Conservation (phyloP, 2,329 filamentous ascomycete genomes). For the Microcyclosporella mali region DNA sequence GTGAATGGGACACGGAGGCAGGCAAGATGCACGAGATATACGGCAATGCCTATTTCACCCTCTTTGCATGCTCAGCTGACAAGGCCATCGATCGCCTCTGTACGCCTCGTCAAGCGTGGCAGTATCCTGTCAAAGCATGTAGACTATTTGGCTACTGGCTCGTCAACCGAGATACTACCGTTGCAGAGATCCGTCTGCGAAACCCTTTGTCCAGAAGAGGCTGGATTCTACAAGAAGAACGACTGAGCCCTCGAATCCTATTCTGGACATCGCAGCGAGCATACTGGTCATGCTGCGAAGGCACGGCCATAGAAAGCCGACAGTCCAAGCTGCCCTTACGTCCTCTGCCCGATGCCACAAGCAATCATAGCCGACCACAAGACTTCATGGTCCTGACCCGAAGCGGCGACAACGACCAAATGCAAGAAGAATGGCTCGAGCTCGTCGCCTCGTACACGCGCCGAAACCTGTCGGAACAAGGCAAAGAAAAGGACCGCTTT, state of each 20-base stretch:
- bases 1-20: slow-evolving; percentile 5
- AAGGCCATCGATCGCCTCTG: slow-evolving; percentile 1
- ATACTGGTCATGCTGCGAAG: slow-evolving; percentile 3
- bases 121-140: background rate
- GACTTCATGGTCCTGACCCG: background rate
- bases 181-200: background rate
- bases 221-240: slow-evolving; percentile 6
- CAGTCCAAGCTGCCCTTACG: background rate
- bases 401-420: background rate
- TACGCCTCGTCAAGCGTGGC: slow-evolving; percentile 3
- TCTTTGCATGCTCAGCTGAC: slow-evolving; percentile 1
- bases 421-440: slow-evolving; percentile 3
- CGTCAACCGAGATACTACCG: background rate
- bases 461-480: background rate
- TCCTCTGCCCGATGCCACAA: background rate
- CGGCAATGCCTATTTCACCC: slow-evolving; percentile 7
- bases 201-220: background rate
- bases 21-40: slow-evolving; percentile 9
- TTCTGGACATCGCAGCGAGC: slow-evolving; percentile 4
- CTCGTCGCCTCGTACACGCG: slow-evolving; percentile 3
- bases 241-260: slow-evolving; percentile 1
- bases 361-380: slow-evolving; percentile 1
- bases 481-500: slow-evolving; percentile 3
- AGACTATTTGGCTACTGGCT: slow-evolving; percentile 2
- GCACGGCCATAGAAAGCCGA: background rate